Evolutionary conservation across 805 yeast species (phyloP), one percentile per base, ranked within the genome.

Genomic region (Ogataea ramenticola): DNA sequence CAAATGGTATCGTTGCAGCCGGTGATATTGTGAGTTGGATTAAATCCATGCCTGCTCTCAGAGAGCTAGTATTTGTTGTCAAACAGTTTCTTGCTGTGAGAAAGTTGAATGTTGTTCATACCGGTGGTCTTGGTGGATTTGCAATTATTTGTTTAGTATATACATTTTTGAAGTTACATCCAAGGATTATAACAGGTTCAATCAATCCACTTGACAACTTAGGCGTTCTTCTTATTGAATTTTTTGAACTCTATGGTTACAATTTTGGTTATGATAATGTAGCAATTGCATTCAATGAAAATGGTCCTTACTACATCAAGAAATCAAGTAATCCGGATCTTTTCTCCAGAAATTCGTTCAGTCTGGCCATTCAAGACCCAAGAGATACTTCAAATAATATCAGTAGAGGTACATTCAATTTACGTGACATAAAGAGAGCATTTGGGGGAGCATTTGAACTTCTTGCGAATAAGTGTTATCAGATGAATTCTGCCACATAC

Each of bases 71-170:
- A 1, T 67, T 91, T 40, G 78, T 89, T 1, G 74, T 91, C 6
- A 90, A 93, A 62, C 96, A 86, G 58, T 91, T 90, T 56, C 69
- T 91, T 41, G 70, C 88, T 29, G 79, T 87, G 1, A 71, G 97
- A 54, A 77, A 74, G 46, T 67, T 90, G 48, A 88, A 89, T 55
- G 84, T 86, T 49, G 98, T 91, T 15, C 95, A 85, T 54, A 80
- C 81, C 20, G 99, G 99, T 42, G 98, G 98, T 0, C 66, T 91
- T 6, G 98, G 99, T 36, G 98, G 98, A 0, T 91, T 83, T 60
- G 79, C 96, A 8, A 86, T 87, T n/a, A 87, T 90, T 37, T 89
- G 96, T 55, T 57, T 93, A 57, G 88, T 85, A 16, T 81, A 80
- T 54, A 80, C 91, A 16, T 89, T 90, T 56, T 63, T 90, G 48